Percentiles rank a stretch among this genome's conserved stretches.
phyloP scores from a whole-genome alignment of 768 basidiomycete species.

The Podaxis sp. region DNA sequence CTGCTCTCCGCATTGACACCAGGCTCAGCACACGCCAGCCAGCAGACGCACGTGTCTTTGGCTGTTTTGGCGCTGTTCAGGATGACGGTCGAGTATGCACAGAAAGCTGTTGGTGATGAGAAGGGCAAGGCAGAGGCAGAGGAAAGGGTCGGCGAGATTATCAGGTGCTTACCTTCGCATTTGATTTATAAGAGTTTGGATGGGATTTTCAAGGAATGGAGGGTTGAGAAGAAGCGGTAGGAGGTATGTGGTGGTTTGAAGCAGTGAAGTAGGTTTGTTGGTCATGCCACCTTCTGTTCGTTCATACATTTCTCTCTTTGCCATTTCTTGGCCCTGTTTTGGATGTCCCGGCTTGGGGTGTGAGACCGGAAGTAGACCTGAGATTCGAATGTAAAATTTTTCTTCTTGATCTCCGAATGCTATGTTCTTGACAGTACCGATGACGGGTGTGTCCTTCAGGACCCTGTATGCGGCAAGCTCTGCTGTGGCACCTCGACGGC shows the following conservation, averaged over 20 bases:
- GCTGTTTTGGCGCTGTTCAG: constrained; percentile 91
- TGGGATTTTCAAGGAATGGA: constrained; percentile 92
- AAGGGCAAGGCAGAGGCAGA: constrained; percentile 70
- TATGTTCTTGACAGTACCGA: background rate
- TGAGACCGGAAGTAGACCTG: background rate
- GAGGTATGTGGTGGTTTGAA: background rate
- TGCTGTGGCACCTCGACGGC: too few relatives aligned
- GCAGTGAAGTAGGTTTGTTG: background rate
- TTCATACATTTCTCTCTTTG: background rate
- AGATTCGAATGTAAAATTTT: background rate
- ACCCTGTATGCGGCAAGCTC: too few relatives aligned
- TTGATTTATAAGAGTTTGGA: constrained; percentile 89
- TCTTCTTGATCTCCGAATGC: background rate
- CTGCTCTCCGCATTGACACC: constrained; percentile 64
- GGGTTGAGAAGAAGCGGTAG: constrained; percentile 70
- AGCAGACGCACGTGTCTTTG: constrained; percentile 93
- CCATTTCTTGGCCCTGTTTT: background rate
- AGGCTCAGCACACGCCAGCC: constrained; percentile 76
- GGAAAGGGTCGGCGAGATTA: constrained; percentile 80
- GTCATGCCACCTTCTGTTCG: background rate
- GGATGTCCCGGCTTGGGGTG: background rate
- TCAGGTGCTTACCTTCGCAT: constrained; percentile 82
- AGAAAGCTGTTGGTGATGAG: constrained; percentile 57
- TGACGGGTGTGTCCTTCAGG: background rate
- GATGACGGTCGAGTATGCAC: constrained; percentile 78